Conservation (phyloP, 768 basidiomycete genomes). For the Lactarius pseudohatsudake region DNA sequence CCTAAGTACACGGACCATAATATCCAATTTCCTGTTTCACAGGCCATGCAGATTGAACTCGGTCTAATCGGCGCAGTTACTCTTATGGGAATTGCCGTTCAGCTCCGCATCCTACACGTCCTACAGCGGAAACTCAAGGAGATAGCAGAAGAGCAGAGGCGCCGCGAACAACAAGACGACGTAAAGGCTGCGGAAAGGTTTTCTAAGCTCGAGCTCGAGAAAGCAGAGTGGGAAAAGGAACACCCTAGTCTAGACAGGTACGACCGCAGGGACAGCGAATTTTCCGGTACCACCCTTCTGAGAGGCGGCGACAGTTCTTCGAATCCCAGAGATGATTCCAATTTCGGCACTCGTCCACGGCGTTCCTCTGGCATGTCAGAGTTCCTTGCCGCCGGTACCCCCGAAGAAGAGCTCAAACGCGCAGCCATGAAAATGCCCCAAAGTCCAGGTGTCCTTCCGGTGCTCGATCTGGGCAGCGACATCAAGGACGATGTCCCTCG, state of each 20-base stretch:
- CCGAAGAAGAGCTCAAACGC: constrained; percentile 61
- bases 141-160: constrained; percentile 71
- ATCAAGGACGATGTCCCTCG: constrained; percentile 75
- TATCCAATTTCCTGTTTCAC: constrained; percentile 79
- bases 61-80: constrained; percentile 83
- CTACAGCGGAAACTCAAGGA: constrained; percentile 79
- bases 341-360: constrained; percentile 56
- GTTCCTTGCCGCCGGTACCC: constrained; percentile 60
- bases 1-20: constrained; percentile 66
- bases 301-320: constrained; percentile 46
- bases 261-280: constrained; percentile 59
- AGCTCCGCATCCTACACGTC: constrained; percentile 80
- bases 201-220: constrained; percentile 62
- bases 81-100: constrained; percentile 86
- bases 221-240: constrained; percentile 83
- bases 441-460: constrained; percentile 58
- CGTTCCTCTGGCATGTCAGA: constrained; percentile 71
- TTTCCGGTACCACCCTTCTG: constrained; percentile 64
- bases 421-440: constrained; percentile 48
- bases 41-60: constrained; percentile 91
- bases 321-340: constrained; percentile 52
- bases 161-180: constrained; percentile 74
- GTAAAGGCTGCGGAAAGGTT: constrained; percentile 70
- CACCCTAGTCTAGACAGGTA: constrained; percentile 67
- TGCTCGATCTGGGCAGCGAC: constrained; percentile 71